Base-by-base conservation (phyloP, 768 basidiomycete species). In the Kwoniella sp. region DNA sequence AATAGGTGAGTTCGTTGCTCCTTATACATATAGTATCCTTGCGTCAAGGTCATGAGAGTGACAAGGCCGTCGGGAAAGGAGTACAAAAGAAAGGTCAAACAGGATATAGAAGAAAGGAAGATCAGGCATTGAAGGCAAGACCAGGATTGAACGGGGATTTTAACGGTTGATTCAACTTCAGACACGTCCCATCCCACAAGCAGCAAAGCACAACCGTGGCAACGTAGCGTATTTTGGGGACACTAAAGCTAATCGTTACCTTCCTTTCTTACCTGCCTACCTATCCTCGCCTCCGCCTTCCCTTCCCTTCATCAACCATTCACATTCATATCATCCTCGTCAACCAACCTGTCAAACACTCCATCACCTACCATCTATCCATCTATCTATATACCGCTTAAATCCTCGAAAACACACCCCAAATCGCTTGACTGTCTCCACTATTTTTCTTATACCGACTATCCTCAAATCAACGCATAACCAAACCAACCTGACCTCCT, bases 101-200 rank as follows among this genome's bases (percentile, higher is more conserved):
- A 40, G 24, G 48, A 24, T 2, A 10, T 13, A 51, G 37, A 8
- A 40, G 21, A 22, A 29, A 47, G 40, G 22, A 44, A 46, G 37
- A n/a, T n/a, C n/a, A 36, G 25, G 19, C 40, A n/a, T 55, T 33
- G 12, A 30, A 33, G 27, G 9, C 40, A 3, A 19, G 10, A 3
- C 50, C 17, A 15, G 17, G 10, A 10, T 44, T 5, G 30, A 30
- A 53, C 26, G 52, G 52, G 27, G 25, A 44, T 44, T 44, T 33
- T 57, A 46, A 22, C 21, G 7, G 12, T 15, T 37, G 48, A 22
- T 21, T 52, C 49, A 60, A 60, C 58, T 26, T 50, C 40, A 53
- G 59, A 60, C 48, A 60, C 50, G 36, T 37, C 40, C 40, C 40
- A 44, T 44, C 40, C 17, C 40, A 44, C 40, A 44, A 44, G 40